Base-by-base conservation (phyloP, 805 yeast genomes). In the Kodamaea jinghongensis region DNA sequence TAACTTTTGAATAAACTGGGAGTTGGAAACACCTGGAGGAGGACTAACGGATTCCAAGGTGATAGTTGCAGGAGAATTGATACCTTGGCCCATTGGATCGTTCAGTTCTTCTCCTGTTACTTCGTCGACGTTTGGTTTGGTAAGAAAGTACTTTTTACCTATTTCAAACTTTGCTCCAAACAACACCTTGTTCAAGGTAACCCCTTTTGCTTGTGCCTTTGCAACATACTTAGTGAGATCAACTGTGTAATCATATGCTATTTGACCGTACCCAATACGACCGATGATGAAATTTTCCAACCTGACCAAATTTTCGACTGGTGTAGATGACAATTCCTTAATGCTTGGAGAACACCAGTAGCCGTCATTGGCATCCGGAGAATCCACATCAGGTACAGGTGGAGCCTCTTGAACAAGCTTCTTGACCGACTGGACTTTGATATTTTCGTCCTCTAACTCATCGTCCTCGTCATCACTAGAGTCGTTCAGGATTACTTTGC, bases 271-370 rank as follows among this genome's bases (percentile, higher is more conserved):
- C 0, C 83, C 83, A 38, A 66, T 67, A 49, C 90, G 75, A 2
- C 93, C 93, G 42, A 81, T 71, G 4, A 81, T 74, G 50, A 85
- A 85, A 49, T 79, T 75, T 14, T 81, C 74, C 12, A 86, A 76
- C 17, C 68, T 67, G 1, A 76, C 48, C 14, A 85, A 67, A 33
- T 79, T 76, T 27, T 73, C 67, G 2, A 61, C 43, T 0, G 81
- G 55, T 39, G 76, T 49, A 6, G 55, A 46, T 0, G 70, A 46
- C 2, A 86, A 62, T 22, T 75, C 77, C 2, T 62, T 64, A 11
- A 82, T 61, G 0, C 83, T 61, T 1, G 93, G 95, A 0, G 83
- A 70, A 45, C 86, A 78, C 89, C 91, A 86, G 51, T 85, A 85
- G 2, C 75, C 85, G 4, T 59, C 51, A 28, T 58, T 37, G 10